Evolutionary conservation across 331 rosid genomes (phyloP).

Genomic region (Saraca asoca): DNA sequence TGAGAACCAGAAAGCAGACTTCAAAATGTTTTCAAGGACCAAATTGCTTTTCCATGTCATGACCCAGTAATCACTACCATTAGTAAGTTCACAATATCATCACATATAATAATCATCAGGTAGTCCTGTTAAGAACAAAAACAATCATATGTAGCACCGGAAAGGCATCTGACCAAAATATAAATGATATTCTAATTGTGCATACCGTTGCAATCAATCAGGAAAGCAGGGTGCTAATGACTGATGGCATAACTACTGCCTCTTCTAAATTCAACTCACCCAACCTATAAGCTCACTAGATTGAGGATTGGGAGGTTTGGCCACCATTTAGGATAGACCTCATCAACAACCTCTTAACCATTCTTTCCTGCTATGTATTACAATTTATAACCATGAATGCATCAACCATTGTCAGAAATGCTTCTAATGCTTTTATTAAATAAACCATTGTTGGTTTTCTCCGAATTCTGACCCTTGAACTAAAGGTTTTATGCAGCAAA

Average conservation of each 20-base stretch:
- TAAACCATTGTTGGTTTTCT: too few species aligned
- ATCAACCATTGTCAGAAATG: too few species aligned
- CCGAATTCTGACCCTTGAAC: too few species aligned
- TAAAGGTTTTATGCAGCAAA: too few species aligned
- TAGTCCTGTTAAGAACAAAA: not conserved
- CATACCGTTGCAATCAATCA: too few species aligned
- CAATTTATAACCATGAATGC: not conserved
- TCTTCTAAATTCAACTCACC: not conserved
- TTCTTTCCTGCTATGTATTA: conserved; percentile 13
- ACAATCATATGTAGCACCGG: too few species aligned
- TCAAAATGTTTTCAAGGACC: conserved; percentile 11
- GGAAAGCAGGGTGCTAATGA: not conserved
- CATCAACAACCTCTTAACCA: not conserved
- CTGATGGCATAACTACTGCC: conserved; percentile 4
- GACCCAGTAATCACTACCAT: too few species aligned
- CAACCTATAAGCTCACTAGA: not conserved
- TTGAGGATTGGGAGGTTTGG: not conserved
- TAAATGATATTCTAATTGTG: too few species aligned
- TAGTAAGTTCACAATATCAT: not conserved
- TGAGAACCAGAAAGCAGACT: not conserved
- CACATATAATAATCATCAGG: not conserved
- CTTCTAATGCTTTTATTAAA: too few species aligned
- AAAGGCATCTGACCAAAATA: not conserved
- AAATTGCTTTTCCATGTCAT: not conserved
- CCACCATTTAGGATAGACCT: not conserved